Evolutionary conservation across 176 grass and related monocot species (phyloP).

Genomic region (Phoenix dactylifera): DNA sequence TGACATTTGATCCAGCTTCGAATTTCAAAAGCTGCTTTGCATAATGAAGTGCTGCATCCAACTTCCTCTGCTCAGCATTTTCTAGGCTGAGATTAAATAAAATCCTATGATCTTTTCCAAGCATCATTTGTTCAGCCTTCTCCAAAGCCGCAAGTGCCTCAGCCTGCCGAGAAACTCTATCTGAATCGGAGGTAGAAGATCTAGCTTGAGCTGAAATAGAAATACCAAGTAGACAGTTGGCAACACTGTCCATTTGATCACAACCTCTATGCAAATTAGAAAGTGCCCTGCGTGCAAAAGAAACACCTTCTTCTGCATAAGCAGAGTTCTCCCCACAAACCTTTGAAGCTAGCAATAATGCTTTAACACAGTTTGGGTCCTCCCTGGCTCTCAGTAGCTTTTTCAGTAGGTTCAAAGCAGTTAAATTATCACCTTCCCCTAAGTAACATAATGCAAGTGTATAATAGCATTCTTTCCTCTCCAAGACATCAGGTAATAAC

Average conservation of each 20-base stretch:
- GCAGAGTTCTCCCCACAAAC: constrained; percentile 39
- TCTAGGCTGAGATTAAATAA: constrained; percentile 69
- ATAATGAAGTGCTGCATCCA: constrained; percentile 70
- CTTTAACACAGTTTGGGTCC: constrained; percentile 58
- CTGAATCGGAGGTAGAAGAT: constrained; percentile 54
- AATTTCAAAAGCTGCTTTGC: constrained; percentile 72
- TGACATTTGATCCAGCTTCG: constrained; percentile 68
- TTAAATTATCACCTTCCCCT: constrained; percentile 59
- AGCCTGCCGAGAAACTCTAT: constrained; percentile 56
- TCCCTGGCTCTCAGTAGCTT: constrained; percentile 44
- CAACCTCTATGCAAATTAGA: constrained; percentile 36
- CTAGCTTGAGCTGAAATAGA: constrained; percentile 71
- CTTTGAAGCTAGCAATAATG: constrained; percentile 80
- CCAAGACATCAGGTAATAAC: constrained; percentile 47
- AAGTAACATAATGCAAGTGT: constrained; percentile 89
- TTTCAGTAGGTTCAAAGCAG: constrained; percentile 67
- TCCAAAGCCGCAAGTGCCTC: constrained; percentile 59
- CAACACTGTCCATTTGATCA: constrained; percentile 43
- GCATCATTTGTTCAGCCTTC: constrained; percentile 53
- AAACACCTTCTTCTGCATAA: constrained; percentile 47
- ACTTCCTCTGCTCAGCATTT: constrained; percentile 86
- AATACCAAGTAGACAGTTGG: constrained; percentile 55
- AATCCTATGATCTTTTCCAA: constrained; percentile 47
- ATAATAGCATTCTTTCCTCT: constrained; percentile 61
- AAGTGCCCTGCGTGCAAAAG: constrained; percentile 59